Percentiles rank a stretch among this genome's conserved stretches.
Evolutionary conservation across 768 basidiomycete genomes (phyloP).

Genomic region (Hericium alpestre): DNA sequence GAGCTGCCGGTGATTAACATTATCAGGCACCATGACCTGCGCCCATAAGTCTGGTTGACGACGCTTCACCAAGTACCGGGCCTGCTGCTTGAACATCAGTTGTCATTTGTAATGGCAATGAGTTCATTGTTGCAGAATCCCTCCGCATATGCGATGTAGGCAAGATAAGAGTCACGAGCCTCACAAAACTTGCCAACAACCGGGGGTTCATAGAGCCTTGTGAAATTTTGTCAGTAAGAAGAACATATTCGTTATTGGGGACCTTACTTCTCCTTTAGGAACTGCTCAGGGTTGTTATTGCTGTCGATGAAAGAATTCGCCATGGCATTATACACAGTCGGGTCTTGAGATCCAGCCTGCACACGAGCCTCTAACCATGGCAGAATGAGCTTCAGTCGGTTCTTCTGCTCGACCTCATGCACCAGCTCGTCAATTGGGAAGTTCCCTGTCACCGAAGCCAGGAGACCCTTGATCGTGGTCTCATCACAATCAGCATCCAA

Average conservation of each 20-base stretch:
- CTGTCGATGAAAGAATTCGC: constrained; percentile 99
- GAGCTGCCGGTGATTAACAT: constrained; percentile 84
- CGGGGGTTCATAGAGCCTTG: constrained; percentile 86
- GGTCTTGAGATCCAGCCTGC: constrained; percentile 87
- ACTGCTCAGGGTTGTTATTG: constrained; percentile 94
- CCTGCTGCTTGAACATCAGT: constrained; percentile 99
- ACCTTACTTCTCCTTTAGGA: constrained; percentile 94
- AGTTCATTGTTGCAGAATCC: constrained; percentile 98
- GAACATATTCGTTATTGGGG: neutral
- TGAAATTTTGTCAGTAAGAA: constrained; percentile 7
- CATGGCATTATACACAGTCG: constrained; percentile 90
- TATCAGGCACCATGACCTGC: constrained; percentile 83
- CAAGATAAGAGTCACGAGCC: constrained; percentile 93
- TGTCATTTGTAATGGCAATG: constrained; percentile 93
- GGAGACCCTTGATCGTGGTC: constrained; percentile 81
- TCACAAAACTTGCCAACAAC: constrained; percentile 99
- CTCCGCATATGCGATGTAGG: constrained; percentile 98
- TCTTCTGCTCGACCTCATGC: constrained; percentile 91
- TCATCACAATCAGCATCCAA: constrained; percentile 99
- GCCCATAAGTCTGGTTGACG: constrained; percentile 94
- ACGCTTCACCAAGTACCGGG: constrained; percentile 93
- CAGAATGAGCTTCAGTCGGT: constrained; percentile 90
- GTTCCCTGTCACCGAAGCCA: constrained; percentile 89
- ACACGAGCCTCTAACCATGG: constrained; percentile 96
- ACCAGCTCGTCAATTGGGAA: constrained; percentile 99